Evolutionary conservation across 2,329 filamentous ascomycete genomes (phyloP), one percentile per base, ranked within the genome.

Genomic region (Penicillium psychrosexuale): DNA sequence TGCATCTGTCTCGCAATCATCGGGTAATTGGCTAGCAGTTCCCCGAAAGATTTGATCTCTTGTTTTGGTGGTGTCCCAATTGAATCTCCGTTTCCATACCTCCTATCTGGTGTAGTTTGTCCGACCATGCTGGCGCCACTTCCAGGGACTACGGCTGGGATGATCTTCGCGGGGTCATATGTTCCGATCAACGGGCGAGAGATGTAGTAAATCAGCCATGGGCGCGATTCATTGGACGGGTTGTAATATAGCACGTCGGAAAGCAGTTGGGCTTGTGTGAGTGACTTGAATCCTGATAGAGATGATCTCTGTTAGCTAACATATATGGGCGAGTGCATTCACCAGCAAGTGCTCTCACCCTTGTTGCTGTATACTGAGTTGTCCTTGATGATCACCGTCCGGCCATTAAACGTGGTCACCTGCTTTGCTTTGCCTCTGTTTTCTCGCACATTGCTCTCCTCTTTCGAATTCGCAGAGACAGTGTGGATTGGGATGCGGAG

Each of bases 1-100:
- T 97, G 91, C 91, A 99, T 96, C 73, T 99, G 94, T 56, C 90
- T 84, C 24, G 92, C 91, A 65, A 99, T 97, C 84, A 96, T 89
- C 1, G 94, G 94, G 62, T 97, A 99, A 64, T 91, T 86, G 62
- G 90, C 89, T 39, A 99, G 80, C 13, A 99, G 81, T 61, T 97
- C 94, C 57, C 88, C 87, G 69, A 99, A 99, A 33, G 84, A 90
- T 74, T 87, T 91, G 70, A 99, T 88, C 56, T 96, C 90, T 74
- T 96, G 97, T 76, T 96, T 97, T 5, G 69, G 66, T n/a, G 71
- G 69, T 8, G 70, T 65, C 6, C 70, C 65, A 24, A 70, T 58
- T n/a, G 71, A 63, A 72, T 76, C 62, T 49, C 70, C 61, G 34
- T 64, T 64, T 6, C 39, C 28, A 39, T 42, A 42, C 22, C 52